Evolutionary conservation across 768 basidiomycete genomes (phyloP).

Genomic region (Wakefieldia striispora): DNA sequence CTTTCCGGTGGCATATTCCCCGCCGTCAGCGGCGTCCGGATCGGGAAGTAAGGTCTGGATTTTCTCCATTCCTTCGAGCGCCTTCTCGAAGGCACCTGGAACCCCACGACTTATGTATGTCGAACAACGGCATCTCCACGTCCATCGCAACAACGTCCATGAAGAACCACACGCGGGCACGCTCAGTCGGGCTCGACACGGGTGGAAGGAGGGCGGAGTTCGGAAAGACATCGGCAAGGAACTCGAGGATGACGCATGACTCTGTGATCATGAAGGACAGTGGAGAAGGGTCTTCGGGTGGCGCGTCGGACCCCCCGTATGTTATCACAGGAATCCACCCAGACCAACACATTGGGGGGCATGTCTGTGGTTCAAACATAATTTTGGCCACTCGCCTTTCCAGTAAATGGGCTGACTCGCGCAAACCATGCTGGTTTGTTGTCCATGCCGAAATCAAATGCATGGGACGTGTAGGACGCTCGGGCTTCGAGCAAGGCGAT

Average conservation of each 20-base stretch:
- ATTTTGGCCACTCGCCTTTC: slow-evolving; percentile 44
- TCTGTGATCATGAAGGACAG: slow-evolving; percentile 61
- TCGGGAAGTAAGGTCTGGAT: slow-evolving; percentile 9
- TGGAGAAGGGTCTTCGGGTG: slow-evolving; percentile 54
- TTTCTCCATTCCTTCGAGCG: neutral
- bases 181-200: slow-evolving; percentile 43
- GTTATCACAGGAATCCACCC: slow-evolving; percentile 54
- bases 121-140: slow-evolving; percentile 37
- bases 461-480: slow-evolving; percentile 45
- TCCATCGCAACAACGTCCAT: slow-evolving; percentile 49
- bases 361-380: neutral
- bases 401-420: slow-evolving; percentile 53
- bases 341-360: neutral
- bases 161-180: slow-evolving; percentile 61
- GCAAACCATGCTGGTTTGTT: slow-evolving; percentile 71
- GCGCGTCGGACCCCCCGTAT: slow-evolving; percentile 55
- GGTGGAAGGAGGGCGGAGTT: slow-evolving; percentile 46
- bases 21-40: slow-evolving; percentile 43
- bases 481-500: slow-evolving; percentile 59
- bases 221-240: slow-evolving; percentile 59
- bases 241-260: slow-evolving; percentile 61
- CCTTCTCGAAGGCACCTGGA: neutral
- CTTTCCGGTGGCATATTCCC: slow-evolving; percentile 33
- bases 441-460: slow-evolving; percentile 46
- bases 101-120: slow-evolving; percentile 28